Evolutionary conservation across 352 stramenopile genomes (phyloP), one percentile per base, ranked within the genome.

Genomic region (Thalassiosira hispida): DNA sequence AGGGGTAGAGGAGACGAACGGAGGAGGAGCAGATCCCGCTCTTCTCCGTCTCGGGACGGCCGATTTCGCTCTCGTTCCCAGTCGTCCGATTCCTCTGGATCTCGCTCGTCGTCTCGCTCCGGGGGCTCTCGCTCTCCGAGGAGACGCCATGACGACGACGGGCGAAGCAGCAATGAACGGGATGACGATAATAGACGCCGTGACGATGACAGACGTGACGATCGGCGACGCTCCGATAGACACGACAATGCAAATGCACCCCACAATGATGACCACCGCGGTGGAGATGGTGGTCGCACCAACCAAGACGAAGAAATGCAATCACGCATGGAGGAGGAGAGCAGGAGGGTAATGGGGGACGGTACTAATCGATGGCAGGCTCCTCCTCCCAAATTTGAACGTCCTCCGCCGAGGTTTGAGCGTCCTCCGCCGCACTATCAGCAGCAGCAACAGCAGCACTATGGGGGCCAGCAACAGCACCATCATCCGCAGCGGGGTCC

Each of bases 361-460:
- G n/a, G n/a, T n/a, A n/a, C n/a, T n/a, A 47, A 31, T 65, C 57
- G 55, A 56, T 55, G 25, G 62, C 46, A 63, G 29, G 25, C 49
- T 18, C 64, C 40, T 20, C 49, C 23, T 9, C 49, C 35, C 18
- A 46, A 44, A 22, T 40, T 23, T 23, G 2, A 35, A 31, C 31
- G 35, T 52, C 29, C 33, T 35, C 40, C 56, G 44, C 27, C 60
- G 4, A 14, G 20, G 8, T 69, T 69, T 27, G 2, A 38, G 42
- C 60, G 11, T 29, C 22, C 52, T 18, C 55, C 51, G 2, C 71
- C 61, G 0, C 61, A 46, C 42, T 67, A 23, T 49, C 52, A 67
- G 23, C 16, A n/a, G n/a, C 33, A 42, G 11, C 11, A 42, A 42
- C 11, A 11, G 5, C 33, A 42, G n/a, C n/a, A 35, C 46, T 42